phyloP scores from a whole-genome alignment of 31 red algal species.

The Endocladia muricata region DNA sequence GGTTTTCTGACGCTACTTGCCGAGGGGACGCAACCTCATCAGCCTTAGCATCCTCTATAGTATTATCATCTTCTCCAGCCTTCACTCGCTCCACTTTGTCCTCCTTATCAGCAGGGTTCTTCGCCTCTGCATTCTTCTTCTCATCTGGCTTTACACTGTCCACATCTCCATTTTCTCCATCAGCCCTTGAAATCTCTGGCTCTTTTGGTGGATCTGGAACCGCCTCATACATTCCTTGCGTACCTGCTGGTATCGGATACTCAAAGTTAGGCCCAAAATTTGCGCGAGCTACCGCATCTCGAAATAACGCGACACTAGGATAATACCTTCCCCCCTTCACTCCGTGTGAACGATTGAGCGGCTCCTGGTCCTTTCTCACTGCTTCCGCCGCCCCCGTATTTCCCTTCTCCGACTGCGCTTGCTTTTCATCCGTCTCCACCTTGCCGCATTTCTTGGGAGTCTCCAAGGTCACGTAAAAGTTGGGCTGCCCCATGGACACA shows the following conservation, averaged over 20 bases:
- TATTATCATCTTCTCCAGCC: background rate
- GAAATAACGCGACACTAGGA: slow-evolving; percentile 44
- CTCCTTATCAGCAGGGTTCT: background rate
- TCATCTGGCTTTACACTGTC: background rate
- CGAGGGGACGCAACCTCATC: too few species aligned
- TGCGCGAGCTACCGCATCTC: slow-evolving; percentile 10
- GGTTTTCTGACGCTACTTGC: too few species aligned
- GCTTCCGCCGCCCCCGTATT: background rate
- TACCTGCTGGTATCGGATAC: slow-evolving; percentile 13
- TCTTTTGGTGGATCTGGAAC: slow-evolving; percentile 8
- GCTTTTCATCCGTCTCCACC: too few species aligned
- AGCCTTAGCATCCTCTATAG: background rate
- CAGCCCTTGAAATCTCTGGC: too few species aligned
- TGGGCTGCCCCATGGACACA: slow-evolving; percentile 21
- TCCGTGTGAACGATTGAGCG: background rate
- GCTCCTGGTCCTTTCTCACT: background rate
- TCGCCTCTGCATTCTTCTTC: background rate
- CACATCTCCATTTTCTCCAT: background rate
- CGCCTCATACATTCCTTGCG: slow-evolving; percentile 44
- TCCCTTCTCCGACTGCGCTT: background rate
- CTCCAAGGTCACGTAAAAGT: slow-evolving; percentile 19
- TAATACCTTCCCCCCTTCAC: slow-evolving; percentile 38
- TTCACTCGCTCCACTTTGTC: background rate
- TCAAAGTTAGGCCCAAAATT: slow-evolving; percentile 70
- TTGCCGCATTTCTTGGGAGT: too few species aligned